Conservation (phyloP, 805 yeast genomes). For the Candida verbasci region DNA sequence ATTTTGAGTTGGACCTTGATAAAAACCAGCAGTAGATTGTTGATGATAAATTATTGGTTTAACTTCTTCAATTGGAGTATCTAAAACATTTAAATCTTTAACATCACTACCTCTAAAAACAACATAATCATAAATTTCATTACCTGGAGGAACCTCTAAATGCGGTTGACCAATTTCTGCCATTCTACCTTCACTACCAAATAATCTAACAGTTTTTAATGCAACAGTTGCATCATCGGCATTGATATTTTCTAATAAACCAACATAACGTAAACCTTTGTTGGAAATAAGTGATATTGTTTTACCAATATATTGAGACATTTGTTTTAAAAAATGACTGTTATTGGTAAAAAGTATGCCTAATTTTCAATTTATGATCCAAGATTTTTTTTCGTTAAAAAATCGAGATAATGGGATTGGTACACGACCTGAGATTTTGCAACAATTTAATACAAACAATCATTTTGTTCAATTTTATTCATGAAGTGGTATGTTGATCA, state of each 20-base stretch:
- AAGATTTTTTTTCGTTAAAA: not conserved
- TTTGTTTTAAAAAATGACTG: constrained; percentile 30
- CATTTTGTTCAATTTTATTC: no score
- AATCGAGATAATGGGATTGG: no score
- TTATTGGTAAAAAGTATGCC: not conserved
- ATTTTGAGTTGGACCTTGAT: constrained; percentile 12
- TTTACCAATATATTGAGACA: constrained; percentile 93
- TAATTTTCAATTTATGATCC: not conserved
- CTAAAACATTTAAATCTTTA: constrained; percentile 81
- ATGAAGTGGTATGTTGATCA: no score
- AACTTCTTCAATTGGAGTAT: constrained; percentile 60
- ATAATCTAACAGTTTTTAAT: constrained; percentile 69
- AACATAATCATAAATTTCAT: constrained; percentile 66
- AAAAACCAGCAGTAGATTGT: constrained; percentile 13
- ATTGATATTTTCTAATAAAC: constrained; percentile 79
- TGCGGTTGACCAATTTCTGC: constrained; percentile 52
- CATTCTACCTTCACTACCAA: constrained; percentile 90
- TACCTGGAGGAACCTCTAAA: constrained; percentile 68
- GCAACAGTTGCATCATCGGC: constrained; percentile 90
- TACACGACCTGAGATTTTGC: no score
- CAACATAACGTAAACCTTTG: constrained; percentile 83
- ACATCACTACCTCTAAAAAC: constrained; percentile 91
- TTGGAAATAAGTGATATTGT: constrained; percentile 76
- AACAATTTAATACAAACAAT: no score
- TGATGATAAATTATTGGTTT: constrained; percentile 43